Conservation (phyloP, 179 eudicot genomes). For the Beta macrorhiza region DNA sequence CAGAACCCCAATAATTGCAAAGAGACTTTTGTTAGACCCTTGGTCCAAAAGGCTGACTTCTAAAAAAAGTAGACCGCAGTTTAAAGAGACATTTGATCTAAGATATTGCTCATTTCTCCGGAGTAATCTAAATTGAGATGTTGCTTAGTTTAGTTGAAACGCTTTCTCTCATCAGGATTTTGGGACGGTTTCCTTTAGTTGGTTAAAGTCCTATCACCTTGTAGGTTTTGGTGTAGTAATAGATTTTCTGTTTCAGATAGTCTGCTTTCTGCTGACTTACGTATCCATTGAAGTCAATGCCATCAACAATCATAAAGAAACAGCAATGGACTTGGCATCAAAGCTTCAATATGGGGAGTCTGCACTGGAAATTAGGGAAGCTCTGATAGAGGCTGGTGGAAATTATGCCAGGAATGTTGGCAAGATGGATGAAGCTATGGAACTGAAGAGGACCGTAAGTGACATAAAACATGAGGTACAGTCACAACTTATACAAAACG, state of each 20-base stretch:
- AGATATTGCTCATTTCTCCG: too few relatives aligned
- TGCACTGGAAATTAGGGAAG: slow-evolving; percentile 53
- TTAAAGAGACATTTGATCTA: too few relatives aligned
- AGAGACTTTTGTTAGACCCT: too few relatives aligned
- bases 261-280: slow-evolving; percentile 53
- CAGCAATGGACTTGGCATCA: slow-evolving; percentile 83
- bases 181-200: not conserved
- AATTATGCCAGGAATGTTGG: slow-evolving; percentile 66
- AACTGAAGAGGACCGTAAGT: slow-evolving; percentile 79
- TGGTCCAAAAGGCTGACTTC: too few relatives aligned
- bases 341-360: slow-evolving; percentile 75
- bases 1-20: too few relatives aligned
- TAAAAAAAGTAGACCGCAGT: too few relatives aligned
- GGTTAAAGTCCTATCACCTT: not conserved
- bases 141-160: not conserved
- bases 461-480: slow-evolving; percentile 88
- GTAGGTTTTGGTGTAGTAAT: not conserved
- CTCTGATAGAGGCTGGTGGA: slow-evolving; percentile 64
- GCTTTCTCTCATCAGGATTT: not conserved
- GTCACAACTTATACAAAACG: slow-evolving; percentile 74
- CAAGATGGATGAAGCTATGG: slow-evolving; percentile 58
- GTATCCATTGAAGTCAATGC: slow-evolving; percentile 64
- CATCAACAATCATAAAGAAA: slow-evolving; percentile 68
- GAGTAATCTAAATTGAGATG: not conserved
- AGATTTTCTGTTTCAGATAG: slow-evolving; percentile 40